Evolutionary conservation across 495 filamentous ascomycete genomes (phyloP).

Genomic region (Emericellopsis terricola): DNA sequence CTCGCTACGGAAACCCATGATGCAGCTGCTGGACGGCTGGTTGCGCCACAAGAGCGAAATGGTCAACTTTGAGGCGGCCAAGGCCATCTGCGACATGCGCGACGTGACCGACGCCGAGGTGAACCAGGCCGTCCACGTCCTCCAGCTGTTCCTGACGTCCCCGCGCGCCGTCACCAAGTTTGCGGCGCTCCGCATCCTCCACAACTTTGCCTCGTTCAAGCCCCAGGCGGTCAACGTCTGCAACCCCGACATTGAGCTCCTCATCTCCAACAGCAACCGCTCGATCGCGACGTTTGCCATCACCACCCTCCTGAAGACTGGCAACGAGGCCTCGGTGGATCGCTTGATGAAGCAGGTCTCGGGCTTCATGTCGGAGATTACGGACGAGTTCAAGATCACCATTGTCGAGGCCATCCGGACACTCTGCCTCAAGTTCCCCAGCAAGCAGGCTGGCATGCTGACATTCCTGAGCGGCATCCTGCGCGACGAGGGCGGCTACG

Average conservation of each 20-base stretch:
- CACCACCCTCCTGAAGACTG: constrained; percentile 92
- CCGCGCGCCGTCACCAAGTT: constrained; percentile 95
- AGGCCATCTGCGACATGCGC: constrained; percentile 86
- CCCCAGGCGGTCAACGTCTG: constrained; percentile 81
- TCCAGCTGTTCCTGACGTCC: constrained; percentile 94
- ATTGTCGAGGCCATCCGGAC: constrained; percentile 97
- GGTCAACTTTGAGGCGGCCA: constrained; percentile 99
- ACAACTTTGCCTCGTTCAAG: constrained; percentile 89
- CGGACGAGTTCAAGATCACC: constrained; percentile 98
- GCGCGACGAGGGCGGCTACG: constrained; percentile 92
- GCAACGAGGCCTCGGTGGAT: constrained; percentile 93
- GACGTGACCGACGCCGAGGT: constrained; percentile 88
- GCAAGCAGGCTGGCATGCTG: constrained; percentile 96
- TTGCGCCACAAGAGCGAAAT: constrained; percentile 97
- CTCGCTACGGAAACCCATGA: constrained; percentile 81
- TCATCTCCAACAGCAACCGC: constrained; percentile 92
- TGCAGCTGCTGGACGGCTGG: constrained; percentile 89
- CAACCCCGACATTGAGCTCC: constrained; percentile 89
- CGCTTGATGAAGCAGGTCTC: constrained; percentile 97
- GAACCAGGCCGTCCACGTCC: constrained; percentile 77
- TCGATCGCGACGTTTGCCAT: constrained; percentile 98
- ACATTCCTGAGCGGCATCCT: constrained; percentile 88
- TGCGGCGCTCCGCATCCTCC: constrained; percentile 89
- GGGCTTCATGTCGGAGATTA: constrained; percentile 94
- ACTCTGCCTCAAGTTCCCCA: constrained; percentile 91